Evolutionary conservation across 805 yeast species (phyloP).

Genomic region (Schizosaccharomyces cryophilus): DNA sequence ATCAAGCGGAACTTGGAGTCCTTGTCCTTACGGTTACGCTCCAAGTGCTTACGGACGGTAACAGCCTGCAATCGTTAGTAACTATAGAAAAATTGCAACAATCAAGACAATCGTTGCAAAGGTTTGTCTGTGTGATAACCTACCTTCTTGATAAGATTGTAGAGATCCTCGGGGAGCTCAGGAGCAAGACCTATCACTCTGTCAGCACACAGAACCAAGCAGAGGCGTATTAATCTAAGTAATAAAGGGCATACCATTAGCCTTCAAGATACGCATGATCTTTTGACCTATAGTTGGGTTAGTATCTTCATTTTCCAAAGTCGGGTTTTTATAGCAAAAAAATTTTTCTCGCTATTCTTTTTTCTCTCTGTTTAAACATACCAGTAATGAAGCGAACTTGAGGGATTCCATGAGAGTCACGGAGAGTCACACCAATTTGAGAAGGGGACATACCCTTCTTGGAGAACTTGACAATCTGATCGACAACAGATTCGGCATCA

Average conservation of each 20-base stretch:
- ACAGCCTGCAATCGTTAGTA: slow-evolving; percentile 32
- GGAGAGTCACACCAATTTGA: slow-evolving; percentile 94
- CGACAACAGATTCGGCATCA: slow-evolving; percentile 83
- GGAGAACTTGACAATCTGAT: slow-evolving; percentile 96
- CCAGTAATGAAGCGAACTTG: slow-evolving; percentile 94
- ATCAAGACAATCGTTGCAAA: background rate
- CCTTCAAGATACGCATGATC: slow-evolving; percentile 94
- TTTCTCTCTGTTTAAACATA: background rate
- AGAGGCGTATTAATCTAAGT: slow-evolving; percentile 9
- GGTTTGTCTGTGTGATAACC: background rate
- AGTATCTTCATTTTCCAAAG: background rate
- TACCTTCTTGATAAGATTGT: slow-evolving; percentile 86
- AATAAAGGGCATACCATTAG: slow-evolving; percentile 46
- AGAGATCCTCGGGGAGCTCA: slow-evolving; percentile 98
- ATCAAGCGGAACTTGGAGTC: slow-evolving; percentile 99
- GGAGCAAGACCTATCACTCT: slow-evolving; percentile 53
- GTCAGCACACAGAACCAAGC: slow-evolving; percentile 14
- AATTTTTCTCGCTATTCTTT: background rate
- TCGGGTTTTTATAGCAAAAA: background rate
- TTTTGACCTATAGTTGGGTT: slow-evolving; percentile 30
- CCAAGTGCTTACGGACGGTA: slow-evolving; percentile 98
- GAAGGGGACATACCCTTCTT: slow-evolving; percentile 99
- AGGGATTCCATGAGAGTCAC: slow-evolving; percentile 99
- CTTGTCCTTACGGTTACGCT: slow-evolving; percentile 99
- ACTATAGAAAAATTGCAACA: background rate